These are phyloP conservation scores for Kwoniella sp. DNA, from an alignment of 768 basidiomycete genomes.

Conservation along the genomic window DNA sequence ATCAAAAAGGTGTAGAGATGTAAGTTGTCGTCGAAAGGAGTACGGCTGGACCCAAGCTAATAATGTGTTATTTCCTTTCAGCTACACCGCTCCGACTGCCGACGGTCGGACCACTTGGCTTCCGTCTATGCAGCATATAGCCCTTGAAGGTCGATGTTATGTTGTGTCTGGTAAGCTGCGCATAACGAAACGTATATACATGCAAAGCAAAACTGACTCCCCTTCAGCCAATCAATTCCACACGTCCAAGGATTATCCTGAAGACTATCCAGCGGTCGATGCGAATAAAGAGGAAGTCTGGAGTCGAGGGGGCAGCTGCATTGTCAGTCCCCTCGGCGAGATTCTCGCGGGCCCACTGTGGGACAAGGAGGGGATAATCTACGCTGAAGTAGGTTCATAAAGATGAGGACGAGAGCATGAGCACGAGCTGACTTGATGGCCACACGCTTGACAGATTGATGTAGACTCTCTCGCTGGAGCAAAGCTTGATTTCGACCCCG, in stretches of 20 bases:
- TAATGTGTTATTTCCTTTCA: neutral
- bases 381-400: conserved; percentile 26
- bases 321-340: conserved; percentile 39
- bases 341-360: conserved; percentile 39
- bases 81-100: conserved; percentile 40
- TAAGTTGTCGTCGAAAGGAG: conserved; percentile 15
- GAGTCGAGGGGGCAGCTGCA: conserved; percentile 38
- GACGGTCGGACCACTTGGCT: conserved; percentile 34
- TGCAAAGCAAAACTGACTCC: neutral
- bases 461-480: conserved; percentile 29
- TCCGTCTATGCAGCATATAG: conserved; percentile 39
- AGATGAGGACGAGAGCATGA: neutral
- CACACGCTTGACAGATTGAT: conserved; percentile 21
- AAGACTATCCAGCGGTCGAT: conserved; percentile 29
- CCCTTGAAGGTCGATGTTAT: conserved; percentile 40
- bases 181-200: neutral
- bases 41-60: neutral
- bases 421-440: neutral
- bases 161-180: conserved; percentile 7
- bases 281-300: conserved; percentile 16
- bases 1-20: conserved; percentile 43
- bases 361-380: conserved; percentile 40
- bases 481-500: conserved; percentile 35
- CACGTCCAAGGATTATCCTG: conserved; percentile 29
- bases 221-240: conserved; percentile 36